These are phyloP conservation scores for Solanum hybrid DNA, from an alignment of 305 asterid genomes.

Conservation along the genomic window DNA sequence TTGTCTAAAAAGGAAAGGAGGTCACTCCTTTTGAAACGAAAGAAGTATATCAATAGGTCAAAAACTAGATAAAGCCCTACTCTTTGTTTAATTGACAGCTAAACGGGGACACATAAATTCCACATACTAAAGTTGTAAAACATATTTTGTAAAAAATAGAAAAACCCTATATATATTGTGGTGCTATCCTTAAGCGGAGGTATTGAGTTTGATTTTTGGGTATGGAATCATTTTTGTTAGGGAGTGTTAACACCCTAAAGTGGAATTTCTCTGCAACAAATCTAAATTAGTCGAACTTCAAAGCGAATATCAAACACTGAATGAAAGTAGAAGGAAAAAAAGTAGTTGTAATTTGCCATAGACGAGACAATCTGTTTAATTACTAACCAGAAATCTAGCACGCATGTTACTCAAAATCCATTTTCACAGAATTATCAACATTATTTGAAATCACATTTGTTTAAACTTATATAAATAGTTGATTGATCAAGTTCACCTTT, in stretches of 20 bases:
- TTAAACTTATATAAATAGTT: background rate
- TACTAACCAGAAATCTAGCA: background rate
- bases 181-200: background rate
- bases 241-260: background rate
- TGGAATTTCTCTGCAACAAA: background rate
- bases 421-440: background rate
- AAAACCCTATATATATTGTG: background rate
- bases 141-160: background rate
- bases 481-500: background rate
- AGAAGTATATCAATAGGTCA: no score
- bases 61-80: no score
- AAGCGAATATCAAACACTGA: background rate
- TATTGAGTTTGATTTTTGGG: background rate
- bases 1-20: no score
- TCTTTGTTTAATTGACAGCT: no score
- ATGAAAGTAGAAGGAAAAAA: background rate
- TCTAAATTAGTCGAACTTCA: background rate
- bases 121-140: background rate
- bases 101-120: no score
- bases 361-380: background rate
- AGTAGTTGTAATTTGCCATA: background rate
- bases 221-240: background rate
- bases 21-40: no score
- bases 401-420: background rate
- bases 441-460: background rate